Evolutionary conservation across 768 basidiomycete genomes (phyloP).

Genomic region (Naganishia vishniacii): DNA sequence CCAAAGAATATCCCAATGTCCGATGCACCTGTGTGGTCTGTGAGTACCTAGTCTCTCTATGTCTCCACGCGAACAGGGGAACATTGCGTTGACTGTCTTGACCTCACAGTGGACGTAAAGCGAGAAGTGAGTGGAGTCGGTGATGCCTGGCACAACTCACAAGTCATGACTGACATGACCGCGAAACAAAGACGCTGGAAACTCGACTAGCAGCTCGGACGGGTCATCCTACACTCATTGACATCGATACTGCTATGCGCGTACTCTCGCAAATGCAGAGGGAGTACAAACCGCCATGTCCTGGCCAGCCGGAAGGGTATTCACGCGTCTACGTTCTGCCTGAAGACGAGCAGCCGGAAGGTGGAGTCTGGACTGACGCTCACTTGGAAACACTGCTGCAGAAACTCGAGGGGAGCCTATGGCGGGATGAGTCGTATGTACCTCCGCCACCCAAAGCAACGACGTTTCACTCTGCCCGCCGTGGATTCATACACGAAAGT

Average conservation of each 20-base stretch:
- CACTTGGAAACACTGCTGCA: conserved; percentile 19
- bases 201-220: conserved; percentile 31
- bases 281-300: conserved; percentile 33
- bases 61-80: too few species aligned
- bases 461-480: background rate
- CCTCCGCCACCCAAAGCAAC: background rate
- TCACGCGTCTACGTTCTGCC: conserved; percentile 32
- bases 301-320: conserved; percentile 38
- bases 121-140: background rate
- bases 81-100: too few species aligned
- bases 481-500: background rate
- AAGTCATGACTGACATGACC: conserved; percentile 1
- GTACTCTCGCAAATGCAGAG: conserved; percentile 40
- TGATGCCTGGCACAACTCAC: background rate
- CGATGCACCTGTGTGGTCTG: conserved; percentile 27
- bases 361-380: conserved; percentile 31
- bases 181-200: conserved; percentile 28
- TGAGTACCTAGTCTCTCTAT: background rate
- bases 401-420: conserved; percentile 17
- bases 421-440: conserved; percentile 22
- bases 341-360: conserved; percentile 31
- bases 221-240: conserved; percentile 42
- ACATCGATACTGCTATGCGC: conserved; percentile 35
- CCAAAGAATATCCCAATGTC: conserved; percentile 27
- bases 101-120: conserved; percentile 18